These are phyloP conservation scores for Clavulina sp. DNA, from an alignment of 768 basidiomycete genomes.

Conservation along the genomic window DNA sequence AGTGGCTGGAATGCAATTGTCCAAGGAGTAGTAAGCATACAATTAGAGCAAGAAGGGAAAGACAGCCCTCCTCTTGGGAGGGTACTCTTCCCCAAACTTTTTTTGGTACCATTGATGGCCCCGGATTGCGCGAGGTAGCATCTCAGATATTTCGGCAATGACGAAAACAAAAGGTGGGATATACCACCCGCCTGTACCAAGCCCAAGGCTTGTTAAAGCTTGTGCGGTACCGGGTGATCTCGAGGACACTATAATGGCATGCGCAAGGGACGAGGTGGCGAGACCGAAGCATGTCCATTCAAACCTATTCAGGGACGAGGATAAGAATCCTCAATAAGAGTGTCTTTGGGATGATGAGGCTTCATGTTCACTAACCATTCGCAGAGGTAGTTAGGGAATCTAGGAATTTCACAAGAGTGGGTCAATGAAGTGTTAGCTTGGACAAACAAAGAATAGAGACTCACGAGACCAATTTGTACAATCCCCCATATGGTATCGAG, in stretches of 20 bases:
- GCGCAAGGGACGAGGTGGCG: conserved; percentile 26
- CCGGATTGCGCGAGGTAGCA: conserved; percentile 51
- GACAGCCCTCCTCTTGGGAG: conserved; percentile 53
- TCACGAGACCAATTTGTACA: conserved; percentile 55
- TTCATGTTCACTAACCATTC: conserved; percentile 41
- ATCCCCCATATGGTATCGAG: conserved; percentile 59
- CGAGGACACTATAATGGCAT: background rate
- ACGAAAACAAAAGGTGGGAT: conserved; percentile 74
- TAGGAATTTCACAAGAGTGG: background rate
- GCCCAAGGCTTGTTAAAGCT: conserved; percentile 27
- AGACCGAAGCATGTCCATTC: conserved; percentile 86
- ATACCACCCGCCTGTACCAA: conserved; percentile 14
- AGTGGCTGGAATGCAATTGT: no score
- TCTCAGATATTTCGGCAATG: conserved; percentile 47
- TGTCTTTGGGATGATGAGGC: no score
- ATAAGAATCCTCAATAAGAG: background rate
- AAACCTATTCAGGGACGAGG: conserved; percentile 14
- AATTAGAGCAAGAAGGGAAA: conserved; percentile 60
- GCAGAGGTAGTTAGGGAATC: conserved; percentile 81
- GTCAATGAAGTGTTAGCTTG: background rate
- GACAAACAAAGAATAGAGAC: background rate
- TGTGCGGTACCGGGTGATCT: no score
- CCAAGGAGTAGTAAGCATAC: no score
- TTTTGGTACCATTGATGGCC: conserved; percentile 76
- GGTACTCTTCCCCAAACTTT: conserved; percentile 57